These are phyloP conservation scores for Boletus bicolor DNA, from an alignment of 768 basidiomycete species.

Conservation along the genomic window DNA sequence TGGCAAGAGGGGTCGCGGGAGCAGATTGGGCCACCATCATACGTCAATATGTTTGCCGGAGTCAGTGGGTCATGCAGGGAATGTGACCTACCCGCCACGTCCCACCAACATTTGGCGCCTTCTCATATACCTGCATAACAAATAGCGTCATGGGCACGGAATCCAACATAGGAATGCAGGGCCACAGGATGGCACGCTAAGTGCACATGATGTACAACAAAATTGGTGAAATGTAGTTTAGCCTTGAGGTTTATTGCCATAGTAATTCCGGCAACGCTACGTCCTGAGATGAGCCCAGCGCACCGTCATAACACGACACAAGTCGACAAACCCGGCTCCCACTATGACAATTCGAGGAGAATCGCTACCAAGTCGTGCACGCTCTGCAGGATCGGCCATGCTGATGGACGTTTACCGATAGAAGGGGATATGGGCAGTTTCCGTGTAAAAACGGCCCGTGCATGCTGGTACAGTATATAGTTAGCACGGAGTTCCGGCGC, in stretches of 20 bases:
- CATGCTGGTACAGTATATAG: background rate
- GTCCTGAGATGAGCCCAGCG: background rate
- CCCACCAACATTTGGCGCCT: background rate
- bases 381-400: background rate
- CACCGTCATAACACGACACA: background rate
- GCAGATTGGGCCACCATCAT: background rate
- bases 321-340: background rate
- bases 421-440: background rate
- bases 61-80: background rate
- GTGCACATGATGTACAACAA: conserved; percentile 37
- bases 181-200: conserved; percentile 2
- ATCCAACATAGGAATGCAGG: background rate
- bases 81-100: background rate
- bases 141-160: background rate
- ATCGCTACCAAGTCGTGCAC: background rate
- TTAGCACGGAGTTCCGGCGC: background rate
- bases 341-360: background rate
- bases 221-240: conserved; percentile 37
- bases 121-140: conserved; percentile 1
- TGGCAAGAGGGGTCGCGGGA: background rate
- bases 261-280: background rate
- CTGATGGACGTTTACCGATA: background rate
- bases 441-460: background rate
- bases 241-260: conserved; percentile 3
- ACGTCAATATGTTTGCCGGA: background rate